Percentiles rank a stretch among this genome's conserved stretches.
Evolutionary conservation across 306 rosid genomes (phyloP).

Genomic region (Trichosanthes cucumerina): DNA sequence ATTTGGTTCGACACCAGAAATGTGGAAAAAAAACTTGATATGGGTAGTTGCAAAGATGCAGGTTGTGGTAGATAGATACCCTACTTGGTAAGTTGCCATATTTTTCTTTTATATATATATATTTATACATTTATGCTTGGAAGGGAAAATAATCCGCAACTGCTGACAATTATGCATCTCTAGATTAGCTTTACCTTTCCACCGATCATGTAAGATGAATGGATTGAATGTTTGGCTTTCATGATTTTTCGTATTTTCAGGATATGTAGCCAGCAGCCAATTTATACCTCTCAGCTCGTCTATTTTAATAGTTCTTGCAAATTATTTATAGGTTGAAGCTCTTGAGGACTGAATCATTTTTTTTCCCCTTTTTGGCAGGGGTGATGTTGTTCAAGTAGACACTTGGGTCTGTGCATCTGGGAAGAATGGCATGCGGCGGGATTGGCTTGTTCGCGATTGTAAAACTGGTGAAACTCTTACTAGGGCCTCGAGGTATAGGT

Average conservation of each 20-base stretch:
- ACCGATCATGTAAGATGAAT: not conserved
- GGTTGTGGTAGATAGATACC: slow-evolving; percentile 91
- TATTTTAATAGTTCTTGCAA: not conserved
- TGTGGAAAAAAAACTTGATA: slow-evolving; percentile 87
- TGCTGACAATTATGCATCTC: not conserved
- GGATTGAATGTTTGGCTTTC: not conserved
- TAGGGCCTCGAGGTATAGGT: slow-evolving; percentile 51
- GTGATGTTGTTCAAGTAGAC: slow-evolving; percentile 31
- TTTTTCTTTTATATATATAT: not conserved
- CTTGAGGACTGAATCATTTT: not conserved
- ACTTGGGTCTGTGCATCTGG: slow-evolving; percentile 63
- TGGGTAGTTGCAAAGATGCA: slow-evolving; percentile 98
- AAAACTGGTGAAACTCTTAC: slow-evolving; percentile 55
- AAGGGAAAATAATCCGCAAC: not conserved
- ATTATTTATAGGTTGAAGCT: not conserved
- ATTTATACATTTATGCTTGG: not conserved
- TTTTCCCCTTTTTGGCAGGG: not conserved
- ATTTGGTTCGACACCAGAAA: slow-evolving; percentile 94
- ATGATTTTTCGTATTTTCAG: not conserved
- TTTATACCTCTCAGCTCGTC: not conserved
- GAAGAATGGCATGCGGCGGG: slow-evolving; percentile 70
- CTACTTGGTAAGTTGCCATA: slow-evolving; percentile 67
- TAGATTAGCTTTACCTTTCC: not conserved
- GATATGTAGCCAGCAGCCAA: not conserved
- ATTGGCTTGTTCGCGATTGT: slow-evolving; percentile 59